These are phyloP conservation scores for Candolleomyces efflorescens DNA, from an alignment of 768 basidiomycete species.

Conservation along the genomic window DNA sequence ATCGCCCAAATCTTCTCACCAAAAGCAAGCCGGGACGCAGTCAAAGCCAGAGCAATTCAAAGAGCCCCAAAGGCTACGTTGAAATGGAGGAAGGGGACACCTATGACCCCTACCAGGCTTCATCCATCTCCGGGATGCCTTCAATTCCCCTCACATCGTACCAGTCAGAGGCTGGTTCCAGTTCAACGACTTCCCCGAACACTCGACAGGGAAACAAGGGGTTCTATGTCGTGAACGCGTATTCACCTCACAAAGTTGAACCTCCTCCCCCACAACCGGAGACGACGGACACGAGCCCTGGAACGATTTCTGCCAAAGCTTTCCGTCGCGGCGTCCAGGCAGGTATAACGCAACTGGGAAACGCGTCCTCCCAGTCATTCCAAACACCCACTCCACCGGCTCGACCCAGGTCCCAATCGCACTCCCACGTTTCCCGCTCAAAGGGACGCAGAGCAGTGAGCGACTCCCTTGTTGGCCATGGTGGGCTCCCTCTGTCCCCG, in stretches of 20 bases:
- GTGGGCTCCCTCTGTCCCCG: background rate
- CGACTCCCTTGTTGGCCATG: background rate
- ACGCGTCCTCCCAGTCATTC: background rate
- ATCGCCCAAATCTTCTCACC: background rate
- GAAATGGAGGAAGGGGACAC: background rate
- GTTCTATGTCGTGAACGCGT: background rate
- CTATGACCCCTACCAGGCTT: background rate
- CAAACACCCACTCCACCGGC: background rate
- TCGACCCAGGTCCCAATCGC: background rate
- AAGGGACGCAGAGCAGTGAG: background rate
- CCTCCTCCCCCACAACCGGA: background rate
- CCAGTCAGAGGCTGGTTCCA: background rate
- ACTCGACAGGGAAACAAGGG: background rate
- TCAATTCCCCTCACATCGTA: background rate
- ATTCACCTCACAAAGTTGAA: background rate
- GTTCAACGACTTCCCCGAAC: background rate
- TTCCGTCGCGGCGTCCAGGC: background rate
- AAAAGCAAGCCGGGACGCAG: background rate
- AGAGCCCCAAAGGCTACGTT: background rate
- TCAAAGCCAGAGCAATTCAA: background rate
- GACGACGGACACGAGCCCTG: background rate
- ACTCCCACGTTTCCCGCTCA: background rate
- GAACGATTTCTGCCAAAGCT: background rate
- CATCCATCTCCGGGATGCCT: background rate
- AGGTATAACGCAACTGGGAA: background rate